Conservation (phyloP, 75 land plant species). For the Gnetum montanum region DNA sequence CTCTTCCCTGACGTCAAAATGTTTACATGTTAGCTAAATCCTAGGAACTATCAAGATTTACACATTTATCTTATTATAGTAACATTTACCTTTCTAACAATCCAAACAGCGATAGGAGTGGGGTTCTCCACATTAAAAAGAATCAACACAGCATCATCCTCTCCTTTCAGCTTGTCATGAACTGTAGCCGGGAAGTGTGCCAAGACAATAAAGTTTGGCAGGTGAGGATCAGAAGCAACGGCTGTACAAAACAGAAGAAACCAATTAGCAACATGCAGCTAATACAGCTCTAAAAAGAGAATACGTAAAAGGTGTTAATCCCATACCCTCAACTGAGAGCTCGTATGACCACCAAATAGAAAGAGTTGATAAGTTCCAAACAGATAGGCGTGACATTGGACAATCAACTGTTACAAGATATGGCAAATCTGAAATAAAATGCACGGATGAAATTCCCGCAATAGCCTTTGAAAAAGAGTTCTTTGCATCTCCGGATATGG, state of each 20-base stretch:
- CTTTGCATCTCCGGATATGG: too few relatives aligned
- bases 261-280: neutral
- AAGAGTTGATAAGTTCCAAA: constrained; percentile 71
- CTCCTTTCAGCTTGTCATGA: constrained; percentile 6
- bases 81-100: constrained; percentile 51
- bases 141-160: constrained; percentile 44
- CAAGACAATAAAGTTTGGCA: constrained; percentile 56
- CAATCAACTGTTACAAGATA: constrained; percentile 62
- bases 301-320: too few relatives aligned
- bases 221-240: constrained; percentile 32
- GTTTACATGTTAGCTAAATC: neutral
- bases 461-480: too few relatives aligned
- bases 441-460: constrained; percentile 31
- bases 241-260: constrained; percentile 24
- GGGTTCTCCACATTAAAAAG: constrained; percentile 50
- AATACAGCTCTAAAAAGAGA: constrained; percentile 1
- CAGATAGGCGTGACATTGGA: constrained; percentile 39
- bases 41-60: neutral
- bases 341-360: constrained; percentile 64
- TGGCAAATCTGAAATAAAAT: constrained; percentile 58
- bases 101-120: constrained; percentile 58
- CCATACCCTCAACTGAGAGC: constrained; percentile 57
- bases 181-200: constrained; percentile 4
- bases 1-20: constrained; percentile 28
- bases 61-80: neutral